Evolutionary conservation across 306 rosid genomes (phyloP).

Genomic region (Ormosia emarginata): DNA sequence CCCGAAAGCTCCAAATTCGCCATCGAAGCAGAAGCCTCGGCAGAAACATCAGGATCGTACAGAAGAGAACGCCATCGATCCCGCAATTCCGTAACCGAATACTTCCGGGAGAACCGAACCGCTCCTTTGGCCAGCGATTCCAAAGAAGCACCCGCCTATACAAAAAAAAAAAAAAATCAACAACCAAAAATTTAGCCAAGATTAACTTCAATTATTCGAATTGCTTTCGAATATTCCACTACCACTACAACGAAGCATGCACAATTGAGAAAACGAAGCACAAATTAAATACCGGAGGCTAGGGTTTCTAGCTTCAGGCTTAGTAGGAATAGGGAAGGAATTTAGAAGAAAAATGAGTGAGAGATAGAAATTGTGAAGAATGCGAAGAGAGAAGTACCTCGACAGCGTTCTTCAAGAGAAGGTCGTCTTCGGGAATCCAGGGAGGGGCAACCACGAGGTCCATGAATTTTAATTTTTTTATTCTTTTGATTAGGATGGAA

Average conservation of each 20-base stretch:
- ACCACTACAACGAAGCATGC: background rate
- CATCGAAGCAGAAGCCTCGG: constrained; percentile 52
- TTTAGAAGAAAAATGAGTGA: background rate
- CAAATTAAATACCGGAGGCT: background rate
- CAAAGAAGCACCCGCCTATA: constrained; percentile 72
- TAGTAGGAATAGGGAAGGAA: background rate
- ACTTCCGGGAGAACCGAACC: constrained; percentile 67
- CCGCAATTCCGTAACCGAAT: constrained; percentile 47
- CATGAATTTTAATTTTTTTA: background rate
- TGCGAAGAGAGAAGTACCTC: constrained; percentile 47
- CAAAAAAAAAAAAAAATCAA: background rate
- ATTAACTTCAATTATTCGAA: background rate
- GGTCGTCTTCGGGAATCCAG: constrained; percentile 76
- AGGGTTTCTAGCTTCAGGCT: constrained; percentile 23
- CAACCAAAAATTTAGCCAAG: background rate
- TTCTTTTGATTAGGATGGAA: background rate
- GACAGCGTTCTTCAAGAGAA: constrained; percentile 65
- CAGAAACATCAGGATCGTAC: constrained; percentile 50
- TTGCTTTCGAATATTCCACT: background rate
- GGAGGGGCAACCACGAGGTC: constrained; percentile 35
- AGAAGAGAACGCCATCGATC: constrained; percentile 76
- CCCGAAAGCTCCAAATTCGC: constrained; percentile 43
- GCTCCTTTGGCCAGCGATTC: constrained; percentile 93
- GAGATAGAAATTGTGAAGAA: background rate
- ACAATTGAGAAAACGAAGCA: background rate